phyloP scores from a whole-genome alignment of 2,329 filamentous ascomycete genomes.

The Ascosphaera aggregata region DNA sequence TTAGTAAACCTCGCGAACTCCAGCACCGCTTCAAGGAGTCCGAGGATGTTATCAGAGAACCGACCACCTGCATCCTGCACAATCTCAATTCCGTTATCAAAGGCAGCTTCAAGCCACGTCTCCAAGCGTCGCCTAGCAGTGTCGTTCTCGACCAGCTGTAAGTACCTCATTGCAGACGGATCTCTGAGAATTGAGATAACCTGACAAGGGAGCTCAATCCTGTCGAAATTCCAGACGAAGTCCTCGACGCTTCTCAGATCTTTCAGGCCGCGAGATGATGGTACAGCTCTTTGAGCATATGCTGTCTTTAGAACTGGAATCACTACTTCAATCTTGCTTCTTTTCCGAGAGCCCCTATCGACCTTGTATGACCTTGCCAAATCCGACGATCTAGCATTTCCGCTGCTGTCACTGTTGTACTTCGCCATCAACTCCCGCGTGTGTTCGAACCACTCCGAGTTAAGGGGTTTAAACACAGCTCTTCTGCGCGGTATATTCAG shows the following conservation, averaged over 20 bases:
- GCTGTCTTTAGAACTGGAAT: constrained; percentile 52
- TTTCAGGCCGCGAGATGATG: constrained; percentile 29
- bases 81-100: constrained; percentile 15
- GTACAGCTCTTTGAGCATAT: constrained; percentile 37
- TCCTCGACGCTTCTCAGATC: constrained; percentile 49
- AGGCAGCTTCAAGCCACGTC: constrained; percentile 18
- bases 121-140: constrained; percentile 18
- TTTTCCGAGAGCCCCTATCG: constrained; percentile 26
- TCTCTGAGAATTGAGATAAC: constrained; percentile 54
- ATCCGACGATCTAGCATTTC: constrained; percentile 20
- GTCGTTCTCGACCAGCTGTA: constrained; percentile 41
- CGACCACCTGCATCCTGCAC: constrained; percentile 19
- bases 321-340: constrained; percentile 26
- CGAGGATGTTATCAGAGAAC: constrained; percentile 4
- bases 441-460: constrained; percentile 47
- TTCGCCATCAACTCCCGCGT: constrained; percentile 44
- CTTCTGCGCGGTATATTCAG: constrained; percentile 21
- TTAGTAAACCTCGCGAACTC: constrained; percentile 17
- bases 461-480: constrained; percentile 36
- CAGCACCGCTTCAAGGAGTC: constrained; percentile 13
- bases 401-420: constrained; percentile 10
- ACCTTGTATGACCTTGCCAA: constrained; percentile 43
- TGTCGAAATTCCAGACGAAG: constrained; percentile 51
- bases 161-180: constrained; percentile 51
- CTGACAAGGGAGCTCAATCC: constrained; percentile 60